phyloP scores from a whole-genome alignment of 176 grass and related monocot genomes.

The Avena eriantha region DNA sequence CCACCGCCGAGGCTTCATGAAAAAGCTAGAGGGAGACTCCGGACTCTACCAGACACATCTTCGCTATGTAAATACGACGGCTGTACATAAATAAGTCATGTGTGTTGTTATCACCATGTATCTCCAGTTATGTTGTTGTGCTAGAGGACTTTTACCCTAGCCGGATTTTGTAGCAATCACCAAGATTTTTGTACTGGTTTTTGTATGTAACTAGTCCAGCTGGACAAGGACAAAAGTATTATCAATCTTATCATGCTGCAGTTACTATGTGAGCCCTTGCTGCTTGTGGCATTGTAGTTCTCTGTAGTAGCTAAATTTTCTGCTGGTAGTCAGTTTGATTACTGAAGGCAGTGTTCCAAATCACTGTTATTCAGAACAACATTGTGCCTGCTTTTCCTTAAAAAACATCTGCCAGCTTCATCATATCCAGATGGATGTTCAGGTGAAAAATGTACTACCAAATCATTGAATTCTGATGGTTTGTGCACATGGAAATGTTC shows the following conservation, averaged over 20 bases:
- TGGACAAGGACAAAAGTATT: conserved; percentile 30
- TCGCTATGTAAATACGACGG: conserved; percentile 47
- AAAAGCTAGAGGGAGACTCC: background rate
- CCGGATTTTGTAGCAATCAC: conserved; percentile 36
- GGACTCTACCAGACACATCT: background rate
- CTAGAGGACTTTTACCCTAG: conserved; percentile 26
- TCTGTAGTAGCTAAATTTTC: background rate
- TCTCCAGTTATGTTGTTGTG: background rate
- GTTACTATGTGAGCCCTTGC: background rate
- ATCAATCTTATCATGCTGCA: background rate
- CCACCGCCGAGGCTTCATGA: conserved; percentile 62
- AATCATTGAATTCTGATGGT: background rate
- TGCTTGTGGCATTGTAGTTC: background rate
- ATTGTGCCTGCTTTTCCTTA: background rate
- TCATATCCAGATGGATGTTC: background rate
- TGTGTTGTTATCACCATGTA: conserved; percentile 25
- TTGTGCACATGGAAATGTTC: no score
- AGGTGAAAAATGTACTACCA: background rate
- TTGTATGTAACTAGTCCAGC: conserved; percentile 26
- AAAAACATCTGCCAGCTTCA: background rate
- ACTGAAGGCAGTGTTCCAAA: background rate
- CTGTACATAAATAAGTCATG: conserved; percentile 62
- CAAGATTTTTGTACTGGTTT: conserved; percentile 32
- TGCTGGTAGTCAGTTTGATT: background rate
- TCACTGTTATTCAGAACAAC: background rate